Percentiles rank a stretch among this genome's conserved stretches.
Evolutionary conservation across 2,329 filamentous ascomycete species (phyloP).

Genomic region (Shiraia bambusicola): DNA sequence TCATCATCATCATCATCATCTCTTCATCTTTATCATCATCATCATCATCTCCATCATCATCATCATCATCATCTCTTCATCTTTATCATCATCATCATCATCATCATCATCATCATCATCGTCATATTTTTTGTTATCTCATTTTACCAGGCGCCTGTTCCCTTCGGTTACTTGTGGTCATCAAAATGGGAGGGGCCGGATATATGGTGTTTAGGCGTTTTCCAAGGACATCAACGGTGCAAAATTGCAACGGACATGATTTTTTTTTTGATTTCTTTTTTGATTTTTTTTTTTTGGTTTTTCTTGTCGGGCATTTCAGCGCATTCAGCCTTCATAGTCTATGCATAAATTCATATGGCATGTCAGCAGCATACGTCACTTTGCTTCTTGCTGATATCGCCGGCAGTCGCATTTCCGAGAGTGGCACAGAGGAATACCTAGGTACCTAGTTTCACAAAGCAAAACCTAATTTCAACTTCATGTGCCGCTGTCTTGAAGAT

Average conservation of each 20-base stretch:
- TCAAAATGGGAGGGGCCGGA: constrained; percentile 35
- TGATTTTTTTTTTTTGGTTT: too few relatives aligned
- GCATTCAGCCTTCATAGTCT: constrained; percentile 38
- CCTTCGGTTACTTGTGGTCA: constrained; percentile 29
- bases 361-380: constrained; percentile 10
- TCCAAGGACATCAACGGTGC: constrained; percentile 17
- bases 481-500: constrained; percentile 1
- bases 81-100: too few relatives aligned
- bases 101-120: too few relatives aligned
- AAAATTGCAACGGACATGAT: constrained; percentile 36
- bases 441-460: constrained; percentile 1
- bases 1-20: too few relatives aligned
- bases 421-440: constrained; percentile 11
- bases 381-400: constrained; percentile 6
- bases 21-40: too few relatives aligned
- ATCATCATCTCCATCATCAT: too few relatives aligned
- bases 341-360: constrained; percentile 36
- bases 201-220: constrained; percentile 37
- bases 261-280: too few relatives aligned
- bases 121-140: constrained; percentile 18
- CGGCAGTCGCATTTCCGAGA: constrained; percentile 2
- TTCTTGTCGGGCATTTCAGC: constrained; percentile 18
- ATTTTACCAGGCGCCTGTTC: constrained; percentile 24
- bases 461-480: constrained; percentile 23
- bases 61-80: too few relatives aligned